phyloP scores from a whole-genome alignment of 1,139 yeast species.

The Candida pseudoviswanathii region DNA sequence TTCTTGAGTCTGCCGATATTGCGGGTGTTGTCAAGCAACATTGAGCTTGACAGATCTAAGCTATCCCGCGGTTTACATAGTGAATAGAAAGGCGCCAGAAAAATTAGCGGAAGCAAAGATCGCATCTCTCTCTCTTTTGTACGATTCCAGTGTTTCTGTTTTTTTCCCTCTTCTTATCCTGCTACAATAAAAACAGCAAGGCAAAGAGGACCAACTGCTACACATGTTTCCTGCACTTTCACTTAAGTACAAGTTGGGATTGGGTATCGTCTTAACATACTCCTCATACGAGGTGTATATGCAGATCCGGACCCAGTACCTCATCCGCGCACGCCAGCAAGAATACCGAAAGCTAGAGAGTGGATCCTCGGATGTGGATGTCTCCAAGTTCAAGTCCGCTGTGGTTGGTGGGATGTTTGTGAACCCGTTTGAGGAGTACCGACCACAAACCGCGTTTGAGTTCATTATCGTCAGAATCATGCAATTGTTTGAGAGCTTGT shows the following conservation, averaged over 20 bases:
- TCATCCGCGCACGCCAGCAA: constrained; percentile 54
- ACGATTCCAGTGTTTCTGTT: neutral
- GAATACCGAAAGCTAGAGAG: constrained; percentile 14
- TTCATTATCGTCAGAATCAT: constrained; percentile 70
- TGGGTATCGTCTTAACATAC: constrained; percentile 62
- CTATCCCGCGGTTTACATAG: too few species aligned
- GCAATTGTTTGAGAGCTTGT: constrained; percentile 67
- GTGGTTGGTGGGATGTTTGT: constrained; percentile 79
- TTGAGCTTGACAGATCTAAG: constrained; percentile 22
- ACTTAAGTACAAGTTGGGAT: constrained; percentile 41
- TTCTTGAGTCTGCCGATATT: constrained; percentile 71
- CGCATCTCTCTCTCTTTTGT: constrained; percentile 1
- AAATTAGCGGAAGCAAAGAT: neutral
- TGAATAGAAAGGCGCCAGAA: neutral
- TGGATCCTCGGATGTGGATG: constrained; percentile 21
- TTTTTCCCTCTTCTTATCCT: neutral
- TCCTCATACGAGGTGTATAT: constrained; percentile 69
- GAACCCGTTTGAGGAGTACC: constrained; percentile 88
- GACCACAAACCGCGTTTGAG: constrained; percentile 88
- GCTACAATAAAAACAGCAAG: neutral
- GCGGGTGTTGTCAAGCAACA: constrained; percentile 91
- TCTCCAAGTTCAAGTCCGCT: constrained; percentile 47
- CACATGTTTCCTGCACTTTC: constrained; percentile 17
- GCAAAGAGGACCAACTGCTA: neutral
- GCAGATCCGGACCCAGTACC: constrained; percentile 54